phyloP scores from a whole-genome alignment of 768 basidiomycete genomes.

The Phlebiopsis gigantea region DNA sequence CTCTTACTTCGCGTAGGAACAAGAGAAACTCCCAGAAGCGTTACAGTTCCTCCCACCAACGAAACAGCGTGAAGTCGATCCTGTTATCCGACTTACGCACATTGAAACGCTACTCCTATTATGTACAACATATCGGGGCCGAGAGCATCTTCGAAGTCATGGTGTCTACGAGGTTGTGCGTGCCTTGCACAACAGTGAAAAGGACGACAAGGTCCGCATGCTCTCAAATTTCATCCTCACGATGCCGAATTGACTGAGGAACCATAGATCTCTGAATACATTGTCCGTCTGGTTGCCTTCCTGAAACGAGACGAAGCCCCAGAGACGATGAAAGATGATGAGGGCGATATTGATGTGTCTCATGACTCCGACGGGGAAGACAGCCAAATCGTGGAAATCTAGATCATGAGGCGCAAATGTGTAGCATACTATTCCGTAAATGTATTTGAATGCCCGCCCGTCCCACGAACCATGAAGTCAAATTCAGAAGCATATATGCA shows the following conservation, averaged over 20 bases:
- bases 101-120: conserved; percentile 88
- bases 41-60: conserved; percentile 85
- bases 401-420: not conserved
- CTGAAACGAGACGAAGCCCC: conserved; percentile 72
- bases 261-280: conserved; percentile 78
- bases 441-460: not conserved
- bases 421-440: not conserved
- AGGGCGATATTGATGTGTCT: conserved; percentile 14
- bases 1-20: conserved; percentile 48
- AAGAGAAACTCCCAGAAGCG: conserved; percentile 78
- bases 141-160: conserved; percentile 70
- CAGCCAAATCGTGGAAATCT: conserved; percentile 72
- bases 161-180: conserved; percentile 88
- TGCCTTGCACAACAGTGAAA: conserved; percentile 71
- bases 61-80: conserved; percentile 80
- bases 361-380: conserved; percentile 55
- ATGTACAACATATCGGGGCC: conserved; percentile 85
- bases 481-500: not conserved
- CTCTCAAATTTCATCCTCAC: not conserved
- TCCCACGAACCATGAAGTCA: not conserved
- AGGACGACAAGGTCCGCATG: conserved; percentile 63
- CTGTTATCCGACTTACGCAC: conserved; percentile 70
- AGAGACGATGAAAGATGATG: conserved; percentile 37
- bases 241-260: too few relatives aligned
- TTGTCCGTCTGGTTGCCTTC: conserved; percentile 85